A percentile compares a stretch with the other conserved stretches of the same genome.
phyloP scores from a whole-genome alignment of 805 yeast genomes.

The Zygoascus bituminiphila region DNA sequence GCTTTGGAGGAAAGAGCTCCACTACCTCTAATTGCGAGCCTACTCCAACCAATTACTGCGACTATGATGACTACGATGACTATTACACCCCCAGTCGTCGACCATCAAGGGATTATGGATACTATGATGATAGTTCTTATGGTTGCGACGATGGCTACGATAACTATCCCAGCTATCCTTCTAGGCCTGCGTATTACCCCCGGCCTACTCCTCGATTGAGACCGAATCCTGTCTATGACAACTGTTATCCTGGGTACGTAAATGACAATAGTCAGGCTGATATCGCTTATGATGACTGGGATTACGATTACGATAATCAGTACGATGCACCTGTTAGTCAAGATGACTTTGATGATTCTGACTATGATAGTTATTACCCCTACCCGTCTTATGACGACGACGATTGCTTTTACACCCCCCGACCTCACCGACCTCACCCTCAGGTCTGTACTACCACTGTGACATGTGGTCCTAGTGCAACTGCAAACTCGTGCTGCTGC shows the following conservation, averaged over 20 bases:
- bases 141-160: not conserved
- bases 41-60: not conserved
- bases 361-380: not conserved
- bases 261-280: not conserved
- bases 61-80: not conserved
- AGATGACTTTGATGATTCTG: not conserved
- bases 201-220: not conserved
- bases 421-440: not conserved
- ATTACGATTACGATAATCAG: not conserved
- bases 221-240: not conserved
- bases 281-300: not conserved
- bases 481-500: not conserved
- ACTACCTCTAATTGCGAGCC: not conserved
- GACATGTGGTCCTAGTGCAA: too few relatives aligned
- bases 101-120: not conserved
- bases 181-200: not conserved
- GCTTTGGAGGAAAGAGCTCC: not conserved
- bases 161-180: not conserved
- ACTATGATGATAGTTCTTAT: not conserved
- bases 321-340: not conserved
- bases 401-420: not conserved
- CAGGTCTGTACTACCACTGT: not conserved
- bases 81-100: not conserved
- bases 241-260: not conserved
- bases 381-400: not conserved